Evolutionary conservation across 225 moss, liverwort and hornwort species (phyloP).

Genomic region (Takakia lepidozioides): DNA sequence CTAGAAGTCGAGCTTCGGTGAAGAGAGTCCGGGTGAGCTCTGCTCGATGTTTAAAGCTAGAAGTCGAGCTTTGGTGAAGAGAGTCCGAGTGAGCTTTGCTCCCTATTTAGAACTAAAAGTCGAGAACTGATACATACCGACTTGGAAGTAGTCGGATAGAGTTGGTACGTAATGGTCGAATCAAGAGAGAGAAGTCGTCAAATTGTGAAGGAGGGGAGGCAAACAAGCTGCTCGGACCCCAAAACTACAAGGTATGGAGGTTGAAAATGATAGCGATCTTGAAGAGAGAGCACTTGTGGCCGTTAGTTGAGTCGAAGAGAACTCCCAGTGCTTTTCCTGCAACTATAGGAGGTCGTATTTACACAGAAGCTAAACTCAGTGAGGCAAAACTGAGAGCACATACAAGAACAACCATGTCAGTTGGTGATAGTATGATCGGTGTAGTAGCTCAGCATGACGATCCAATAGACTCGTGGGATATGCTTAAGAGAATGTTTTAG

Average conservation of each 20-base stretch:
- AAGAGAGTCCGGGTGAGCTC: conserved; percentile 1
- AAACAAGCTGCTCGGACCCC: not conserved
- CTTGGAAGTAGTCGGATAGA: no score
- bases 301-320: not conserved
- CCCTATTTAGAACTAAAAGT: no score
- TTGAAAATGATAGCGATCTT: not conserved
- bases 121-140: no score
- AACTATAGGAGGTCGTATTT: not conserved
- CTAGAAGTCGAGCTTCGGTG: no score
- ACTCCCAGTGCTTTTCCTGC: not conserved
- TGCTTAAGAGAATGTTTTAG: not conserved
- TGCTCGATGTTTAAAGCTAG: no score
- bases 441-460: not conserved
- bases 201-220: not conserved
- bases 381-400: no score
- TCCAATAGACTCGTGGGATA: not conserved
- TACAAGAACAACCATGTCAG: no score
- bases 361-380: not conserved
- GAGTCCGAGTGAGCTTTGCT: no score
- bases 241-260: not conserved
- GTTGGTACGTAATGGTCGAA: no score
- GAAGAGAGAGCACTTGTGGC: conserved; percentile 1
- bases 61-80: no score
- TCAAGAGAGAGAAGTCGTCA: no score
- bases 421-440: not conserved